phyloP scores from a whole-genome alignment of 2,329 filamentous ascomycete species.

The Nemania sp. region DNA sequence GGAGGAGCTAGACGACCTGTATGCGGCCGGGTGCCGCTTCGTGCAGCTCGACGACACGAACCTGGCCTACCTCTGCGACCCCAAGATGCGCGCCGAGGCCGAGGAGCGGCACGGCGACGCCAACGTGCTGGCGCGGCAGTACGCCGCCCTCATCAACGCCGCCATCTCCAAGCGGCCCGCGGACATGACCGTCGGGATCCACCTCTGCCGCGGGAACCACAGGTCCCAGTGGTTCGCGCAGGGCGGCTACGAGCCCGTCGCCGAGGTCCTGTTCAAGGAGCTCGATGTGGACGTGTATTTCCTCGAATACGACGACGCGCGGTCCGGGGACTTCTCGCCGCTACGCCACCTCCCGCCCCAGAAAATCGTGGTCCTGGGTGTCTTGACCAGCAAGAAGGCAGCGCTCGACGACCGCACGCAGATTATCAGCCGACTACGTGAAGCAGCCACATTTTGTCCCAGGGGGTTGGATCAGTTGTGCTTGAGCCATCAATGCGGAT shows the following conservation, averaged over 20 bases:
- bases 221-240: conserved; percentile 68
- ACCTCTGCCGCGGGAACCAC: conserved; percentile 69
- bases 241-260: conserved; percentile 69
- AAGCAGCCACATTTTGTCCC: conserved; percentile 62
- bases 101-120: conserved; percentile 64
- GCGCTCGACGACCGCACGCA: conserved; percentile 63
- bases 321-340: conserved; percentile 66
- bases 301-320: conserved; percentile 69
- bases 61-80: conserved; percentile 69
- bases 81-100: conserved; percentile 65
- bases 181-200: conserved; percentile 68
- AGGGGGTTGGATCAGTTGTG: conserved; percentile 66
- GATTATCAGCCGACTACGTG: conserved; percentile 56
- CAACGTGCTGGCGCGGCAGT: conserved; percentile 61
- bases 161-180: conserved; percentile 63
- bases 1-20: conserved; percentile 63
- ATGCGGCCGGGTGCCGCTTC: conserved; percentile 66
- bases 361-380: conserved; percentile 67
- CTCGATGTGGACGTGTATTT: conserved; percentile 70
- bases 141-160: conserved; percentile 66
- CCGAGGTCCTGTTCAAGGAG: conserved; percentile 67
- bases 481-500: conserved; percentile 69
- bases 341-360: conserved; percentile 64
- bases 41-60: conserved; percentile 71
- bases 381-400: conserved; percentile 68